Conservation (phyloP, 1,284 basidiomycete genomes). For the Rhodotorula sp. region DNA sequence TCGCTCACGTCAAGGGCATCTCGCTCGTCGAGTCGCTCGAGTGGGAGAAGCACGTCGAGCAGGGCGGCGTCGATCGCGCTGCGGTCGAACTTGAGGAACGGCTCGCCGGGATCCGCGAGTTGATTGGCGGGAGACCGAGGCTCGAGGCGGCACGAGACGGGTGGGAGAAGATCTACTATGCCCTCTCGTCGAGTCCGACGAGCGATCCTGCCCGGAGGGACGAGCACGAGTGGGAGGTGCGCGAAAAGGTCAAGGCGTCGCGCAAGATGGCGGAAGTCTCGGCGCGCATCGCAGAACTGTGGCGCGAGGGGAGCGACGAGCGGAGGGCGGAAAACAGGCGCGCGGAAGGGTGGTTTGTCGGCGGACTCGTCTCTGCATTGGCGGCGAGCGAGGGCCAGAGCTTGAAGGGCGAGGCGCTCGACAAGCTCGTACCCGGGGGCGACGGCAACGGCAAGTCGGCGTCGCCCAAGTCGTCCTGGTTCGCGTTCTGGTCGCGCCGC, state of each 20-base stretch:
- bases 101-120: slow-evolving; percentile 41
- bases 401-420: slow-evolving; percentile 2
- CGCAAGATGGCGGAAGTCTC: slow-evolving; percentile 38
- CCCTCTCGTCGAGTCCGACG: slow-evolving; percentile 18
- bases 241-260: slow-evolving; percentile 33
- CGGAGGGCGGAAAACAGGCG: slow-evolving; percentile 10
- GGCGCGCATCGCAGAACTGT: slow-evolving; percentile 27
- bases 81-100: slow-evolving; percentile 43
- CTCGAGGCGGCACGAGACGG: slow-evolving; percentile 36
- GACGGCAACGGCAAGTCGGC: background rate
- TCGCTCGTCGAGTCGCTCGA: slow-evolving; percentile 21
- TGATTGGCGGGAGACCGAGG: slow-evolving; percentile 37
- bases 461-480: slow-evolving; percentile 34
- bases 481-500: slow-evolving; percentile 38
- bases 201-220: background rate
- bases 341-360: slow-evolving; percentile 32
- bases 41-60: slow-evolving; percentile 17
- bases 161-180: slow-evolving; percentile 39
- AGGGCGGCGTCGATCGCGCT: slow-evolving; percentile 36
- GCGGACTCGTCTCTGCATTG: slow-evolving; percentile 21
- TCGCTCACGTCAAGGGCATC: slow-evolving; percentile 32
- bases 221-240: slow-evolving; percentile 22
- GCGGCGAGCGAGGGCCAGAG: slow-evolving; percentile 8
- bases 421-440: slow-evolving; percentile 6
- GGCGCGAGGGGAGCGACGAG: slow-evolving; percentile 19